Evolutionary conservation across 2,329 filamentous ascomycete species (phyloP).

Genomic region (Didymella keratinophila): DNA sequence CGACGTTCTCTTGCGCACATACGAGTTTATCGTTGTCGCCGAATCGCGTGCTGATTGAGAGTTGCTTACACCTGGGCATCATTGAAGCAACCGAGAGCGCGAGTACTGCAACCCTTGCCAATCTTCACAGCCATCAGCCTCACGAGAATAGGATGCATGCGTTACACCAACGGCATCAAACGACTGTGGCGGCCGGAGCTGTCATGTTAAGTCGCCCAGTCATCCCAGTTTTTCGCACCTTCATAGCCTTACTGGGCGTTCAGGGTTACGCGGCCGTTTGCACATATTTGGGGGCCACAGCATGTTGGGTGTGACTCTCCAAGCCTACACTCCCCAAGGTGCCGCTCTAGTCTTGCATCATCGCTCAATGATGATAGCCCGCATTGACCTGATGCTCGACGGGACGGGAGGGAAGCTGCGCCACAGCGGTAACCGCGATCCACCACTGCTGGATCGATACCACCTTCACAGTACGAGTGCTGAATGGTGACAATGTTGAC

Average conservation of each 20-base stretch:
- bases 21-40: neutral
- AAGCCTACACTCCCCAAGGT: neutral
- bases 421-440: constrained; percentile 31
- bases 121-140: constrained; percentile 1
- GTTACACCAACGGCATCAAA: constrained; percentile 2
- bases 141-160: neutral
- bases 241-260: constrained; percentile 23
- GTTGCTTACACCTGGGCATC: constrained; percentile 9
- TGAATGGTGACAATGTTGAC: neutral
- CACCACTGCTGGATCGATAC: constrained; percentile 6
- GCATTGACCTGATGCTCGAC: neutral
- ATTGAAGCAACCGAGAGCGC: neutral
- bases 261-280: constrained; percentile 4
- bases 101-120: constrained; percentile 1
- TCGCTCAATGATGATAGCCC: neutral
- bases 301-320: neutral
- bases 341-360: neutral
- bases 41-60: neutral
- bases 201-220: constrained; percentile 9
- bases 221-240: constrained; percentile 12
- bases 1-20: neutral
- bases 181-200: neutral
- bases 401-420: constrained; percentile 20
- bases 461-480: neutral
- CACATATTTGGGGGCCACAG: constrained; percentile 8